A percentile compares a stretch with the other conserved stretches of the same genome.
Evolutionary conservation across 2,329 filamentous ascomycete species (phyloP).

Genomic region (Fusarium concolor): DNA sequence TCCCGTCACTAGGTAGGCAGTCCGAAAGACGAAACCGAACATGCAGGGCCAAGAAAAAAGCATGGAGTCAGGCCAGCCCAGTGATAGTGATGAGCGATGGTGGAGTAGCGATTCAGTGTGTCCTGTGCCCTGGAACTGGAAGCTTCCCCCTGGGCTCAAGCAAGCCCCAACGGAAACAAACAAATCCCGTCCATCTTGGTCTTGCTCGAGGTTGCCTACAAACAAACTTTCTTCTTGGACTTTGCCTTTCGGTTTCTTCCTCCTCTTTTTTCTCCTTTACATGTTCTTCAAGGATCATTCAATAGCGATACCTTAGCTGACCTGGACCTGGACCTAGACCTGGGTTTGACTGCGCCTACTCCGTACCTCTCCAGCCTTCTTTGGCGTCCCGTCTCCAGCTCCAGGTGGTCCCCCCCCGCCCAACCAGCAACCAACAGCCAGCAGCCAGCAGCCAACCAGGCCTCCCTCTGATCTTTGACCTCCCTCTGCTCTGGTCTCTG

Average conservation of each 20-base stretch:
- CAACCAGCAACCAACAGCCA: too few species aligned
- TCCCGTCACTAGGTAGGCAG: constrained; percentile 1
- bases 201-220: not conserved
- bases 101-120: constrained; percentile 24
- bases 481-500: constrained; percentile 11
- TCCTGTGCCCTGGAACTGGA: constrained; percentile 22
- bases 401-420: too few species aligned
- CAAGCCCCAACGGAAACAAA: constrained; percentile 1
- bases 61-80: constrained; percentile 14
- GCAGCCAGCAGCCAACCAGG: too few species aligned
- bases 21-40: not conserved
- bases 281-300: not conserved
- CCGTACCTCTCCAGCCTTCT: constrained; percentile 14
- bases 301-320: not conserved
- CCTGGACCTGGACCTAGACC: not conserved
- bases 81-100: not conserved
- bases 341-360: constrained; percentile 16
- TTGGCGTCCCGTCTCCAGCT: not conserved
- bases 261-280: not conserved
- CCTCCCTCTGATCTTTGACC: too few species aligned
- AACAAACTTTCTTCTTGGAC: not conserved
- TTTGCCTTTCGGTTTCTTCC: not conserved
- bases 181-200: not conserved
- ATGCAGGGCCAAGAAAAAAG: constrained; percentile 19
- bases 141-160: not conserved